Conservation (phyloP, 306 rosid genomes). For the Fagus sylvatica region DNA sequence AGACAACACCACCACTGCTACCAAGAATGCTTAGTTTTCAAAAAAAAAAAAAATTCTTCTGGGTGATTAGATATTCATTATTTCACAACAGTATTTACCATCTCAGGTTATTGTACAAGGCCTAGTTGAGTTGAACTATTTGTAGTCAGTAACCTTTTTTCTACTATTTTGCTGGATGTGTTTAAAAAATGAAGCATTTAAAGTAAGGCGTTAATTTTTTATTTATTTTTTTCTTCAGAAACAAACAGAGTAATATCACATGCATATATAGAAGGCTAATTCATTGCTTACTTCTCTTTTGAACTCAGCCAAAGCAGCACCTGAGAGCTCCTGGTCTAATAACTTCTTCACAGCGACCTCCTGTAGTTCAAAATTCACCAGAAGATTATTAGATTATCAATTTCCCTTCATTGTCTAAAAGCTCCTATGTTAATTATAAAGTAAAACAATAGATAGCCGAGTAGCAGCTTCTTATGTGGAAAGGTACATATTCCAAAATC, state of each 20-base stretch:
- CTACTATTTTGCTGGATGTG: no score
- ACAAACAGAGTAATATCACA: constrained; percentile 15
- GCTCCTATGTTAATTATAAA: background rate
- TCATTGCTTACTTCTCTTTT: constrained; percentile 90
- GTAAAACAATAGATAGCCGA: background rate
- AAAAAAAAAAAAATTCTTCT: no score
- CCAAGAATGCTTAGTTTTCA: background rate
- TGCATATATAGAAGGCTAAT: constrained; percentile 10
- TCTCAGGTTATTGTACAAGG: background rate
- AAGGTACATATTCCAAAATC: no score
- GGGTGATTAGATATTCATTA: background rate
- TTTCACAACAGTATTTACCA: background rate
- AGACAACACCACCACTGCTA: background rate
- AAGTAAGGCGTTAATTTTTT: constrained; percentile 1
- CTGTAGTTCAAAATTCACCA: constrained; percentile 53
- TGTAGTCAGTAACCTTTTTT: no score
- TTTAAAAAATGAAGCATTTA: no score
- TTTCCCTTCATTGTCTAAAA: background rate
- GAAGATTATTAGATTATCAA: constrained; percentile 24
- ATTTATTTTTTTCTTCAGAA: constrained; percentile 14
- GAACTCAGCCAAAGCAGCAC: constrained; percentile 98
- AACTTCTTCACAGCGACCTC: constrained; percentile 99
- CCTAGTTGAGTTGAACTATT: no score
- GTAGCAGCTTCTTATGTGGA: no score
- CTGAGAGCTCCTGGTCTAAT: constrained; percentile 97